Percentiles rank a stretch among this genome's conserved stretches.
These are phyloP conservation scores for Talaromyces sp. DNA, from an alignment of 2,329 filamentous ascomycete genomes.

Conservation along the genomic window DNA sequence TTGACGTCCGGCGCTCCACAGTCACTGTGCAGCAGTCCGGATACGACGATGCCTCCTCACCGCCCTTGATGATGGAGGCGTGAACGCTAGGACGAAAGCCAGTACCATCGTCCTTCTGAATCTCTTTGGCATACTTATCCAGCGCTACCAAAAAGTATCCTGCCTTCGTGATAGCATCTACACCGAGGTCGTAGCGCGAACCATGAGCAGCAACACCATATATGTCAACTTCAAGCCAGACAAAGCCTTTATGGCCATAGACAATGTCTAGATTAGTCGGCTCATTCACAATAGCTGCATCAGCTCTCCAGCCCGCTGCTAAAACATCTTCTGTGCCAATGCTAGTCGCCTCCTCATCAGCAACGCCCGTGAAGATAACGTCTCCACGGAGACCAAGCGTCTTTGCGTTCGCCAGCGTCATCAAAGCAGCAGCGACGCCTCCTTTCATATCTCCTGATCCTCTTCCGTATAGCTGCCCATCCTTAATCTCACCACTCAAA, in stretches of 20 bases:
- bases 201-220: slow-evolving; percentile 36
- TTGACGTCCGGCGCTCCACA: neutral
- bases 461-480: neutral
- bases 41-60: neutral
- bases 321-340: slow-evolving; percentile 53
- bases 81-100: neutral
- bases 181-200: slow-evolving; percentile 41
- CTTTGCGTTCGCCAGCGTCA: slow-evolving; percentile 39
- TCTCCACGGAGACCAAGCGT: slow-evolving; percentile 42
- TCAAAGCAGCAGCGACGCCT: slow-evolving; percentile 49
- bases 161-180: slow-evolving; percentile 51
- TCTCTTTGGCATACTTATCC: neutral
- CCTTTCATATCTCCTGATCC: slow-evolving; percentile 34
- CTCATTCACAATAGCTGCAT: slow-evolving; percentile 44
- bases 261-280: neutral
- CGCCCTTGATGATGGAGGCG: neutral
- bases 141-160: slow-evolving; percentile 21
- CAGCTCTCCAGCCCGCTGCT: slow-evolving; percentile 52
- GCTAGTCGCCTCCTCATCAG: slow-evolving; percentile 53
- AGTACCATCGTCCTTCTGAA: neutral
- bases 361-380: slow-evolving; percentile 53
- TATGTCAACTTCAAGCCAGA: slow-evolving; percentile 35
- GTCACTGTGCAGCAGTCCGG: neutral
- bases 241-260: slow-evolving; percentile 49
- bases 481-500: neutral